phyloP scores from a whole-genome alignment of 192 early-diverging fungal genomes.

The Coemansia brasiliensis region DNA sequence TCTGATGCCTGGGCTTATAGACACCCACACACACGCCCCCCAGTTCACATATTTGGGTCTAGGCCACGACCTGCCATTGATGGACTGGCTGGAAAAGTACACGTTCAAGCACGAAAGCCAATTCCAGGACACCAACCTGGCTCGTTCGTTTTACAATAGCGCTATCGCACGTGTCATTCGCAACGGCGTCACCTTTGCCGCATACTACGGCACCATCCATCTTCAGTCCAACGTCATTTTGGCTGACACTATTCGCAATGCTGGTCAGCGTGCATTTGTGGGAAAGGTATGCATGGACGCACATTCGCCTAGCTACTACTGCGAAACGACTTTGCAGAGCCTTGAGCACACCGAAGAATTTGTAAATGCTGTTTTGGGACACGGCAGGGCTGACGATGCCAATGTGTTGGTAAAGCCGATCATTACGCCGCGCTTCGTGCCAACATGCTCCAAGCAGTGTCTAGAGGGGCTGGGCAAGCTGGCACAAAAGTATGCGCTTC shows the following conservation, averaged over 20 bases:
- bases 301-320: slow-evolving; percentile 76
- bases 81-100: slow-evolving; percentile 88
- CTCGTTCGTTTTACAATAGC: slow-evolving; percentile 64
- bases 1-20: slow-evolving; percentile 87
- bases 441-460: slow-evolving; percentile 71
- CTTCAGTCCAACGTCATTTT: slow-evolving; percentile 70
- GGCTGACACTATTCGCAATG: slow-evolving; percentile 67
- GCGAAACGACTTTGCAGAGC: slow-evolving; percentile 69
- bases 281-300: slow-evolving; percentile 98
- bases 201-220: slow-evolving; percentile 92
- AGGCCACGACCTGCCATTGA: slow-evolving; percentile 85
- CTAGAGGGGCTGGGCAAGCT: slow-evolving; percentile 70
- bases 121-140: slow-evolving; percentile 69
- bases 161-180: slow-evolving; percentile 69
- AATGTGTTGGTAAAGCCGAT: slow-evolving; percentile 67
- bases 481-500: slow-evolving; percentile 70
- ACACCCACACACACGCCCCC: slow-evolving; percentile 93
- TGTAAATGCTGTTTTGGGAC: slow-evolving; percentile 58
- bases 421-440: slow-evolving; percentile 93
- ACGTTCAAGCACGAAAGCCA: slow-evolving; percentile 85
- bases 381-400: slow-evolving; percentile 8
- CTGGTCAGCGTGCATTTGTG: slow-evolving; percentile 91
- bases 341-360: slow-evolving; percentile 68
- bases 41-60: slow-evolving; percentile 88
- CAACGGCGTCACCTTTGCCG: slow-evolving; percentile 88